Conservation (phyloP, 345 rosid genomes). For the Citrus unshiu region DNA sequence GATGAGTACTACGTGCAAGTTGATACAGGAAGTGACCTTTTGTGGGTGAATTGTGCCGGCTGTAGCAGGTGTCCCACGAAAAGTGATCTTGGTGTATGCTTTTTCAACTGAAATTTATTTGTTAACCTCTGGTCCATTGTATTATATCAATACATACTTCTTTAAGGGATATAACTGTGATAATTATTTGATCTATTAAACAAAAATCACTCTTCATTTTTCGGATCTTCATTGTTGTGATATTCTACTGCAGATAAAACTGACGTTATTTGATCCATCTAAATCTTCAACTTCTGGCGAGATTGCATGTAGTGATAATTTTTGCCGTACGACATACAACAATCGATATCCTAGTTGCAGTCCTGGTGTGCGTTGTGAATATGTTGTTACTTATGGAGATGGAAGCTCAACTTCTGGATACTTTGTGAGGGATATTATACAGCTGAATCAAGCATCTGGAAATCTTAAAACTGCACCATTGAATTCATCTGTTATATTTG, state of each 20-base stretch:
- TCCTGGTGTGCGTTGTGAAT: constrained; percentile 42
- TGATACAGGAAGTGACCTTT: constrained; percentile 90
- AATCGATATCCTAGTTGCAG: constrained; percentile 50
- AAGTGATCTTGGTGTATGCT: constrained; percentile 71
- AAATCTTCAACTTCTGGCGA: constrained; percentile 39
- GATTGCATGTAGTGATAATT: constrained; percentile 53
- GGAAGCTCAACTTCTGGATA: constrained; percentile 72
- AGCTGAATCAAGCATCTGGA: constrained; percentile 50
- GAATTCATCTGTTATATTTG: constrained; percentile 58
- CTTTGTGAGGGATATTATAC: constrained; percentile 60
- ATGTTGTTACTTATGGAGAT: constrained; percentile 69
- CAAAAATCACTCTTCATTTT: background rate
- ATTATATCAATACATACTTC: background rate
- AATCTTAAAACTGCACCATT: constrained; percentile 39
- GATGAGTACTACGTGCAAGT: constrained; percentile 80
- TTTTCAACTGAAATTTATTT: constrained; percentile 11
- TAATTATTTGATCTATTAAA: background rate
- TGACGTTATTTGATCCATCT: constrained; percentile 50
- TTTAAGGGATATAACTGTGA: background rate
- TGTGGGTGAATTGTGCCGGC: constrained; percentile 78
- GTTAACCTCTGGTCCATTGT: background rate
- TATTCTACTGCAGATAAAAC: constrained; percentile 41
- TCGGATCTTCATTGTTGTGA: background rate
- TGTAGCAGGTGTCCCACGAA: constrained; percentile 67
- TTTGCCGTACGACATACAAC: constrained; percentile 46